phyloP scores from a whole-genome alignment of 495 filamentous ascomycete genomes.

The Penicillium diatomitis region DNA sequence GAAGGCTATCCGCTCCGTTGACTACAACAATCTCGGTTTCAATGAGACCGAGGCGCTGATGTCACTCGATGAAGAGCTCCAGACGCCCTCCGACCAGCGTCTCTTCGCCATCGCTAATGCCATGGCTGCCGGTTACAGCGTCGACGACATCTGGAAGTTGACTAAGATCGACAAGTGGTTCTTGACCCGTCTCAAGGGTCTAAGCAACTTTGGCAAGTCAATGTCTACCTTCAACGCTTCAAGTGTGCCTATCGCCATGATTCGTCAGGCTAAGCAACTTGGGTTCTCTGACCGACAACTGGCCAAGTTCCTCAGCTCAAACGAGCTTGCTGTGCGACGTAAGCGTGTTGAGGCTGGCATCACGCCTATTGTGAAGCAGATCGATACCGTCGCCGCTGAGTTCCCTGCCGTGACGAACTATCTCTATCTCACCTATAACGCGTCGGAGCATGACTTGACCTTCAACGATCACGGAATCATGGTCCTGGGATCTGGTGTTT shows the following conservation, averaged over 20 bases:
- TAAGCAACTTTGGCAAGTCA: conserved; percentile 76
- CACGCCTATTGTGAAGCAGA: conserved; percentile 87
- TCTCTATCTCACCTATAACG: conserved; percentile 94
- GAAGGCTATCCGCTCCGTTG: conserved; percentile 91
- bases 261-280: conserved; percentile 80
- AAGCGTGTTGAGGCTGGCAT: conserved; percentile 78
- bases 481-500: conserved; percentile 95
- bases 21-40: conserved; percentile 93
- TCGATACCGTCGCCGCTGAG: conserved; percentile 96
- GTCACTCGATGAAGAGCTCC: conserved; percentile 90
- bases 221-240: conserved; percentile 64
- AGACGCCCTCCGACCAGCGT: conserved; percentile 95
- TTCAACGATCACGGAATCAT: conserved; percentile 89
- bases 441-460: conserved; percentile 69
- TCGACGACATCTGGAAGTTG: conserved; percentile 95
- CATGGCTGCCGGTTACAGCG: conserved; percentile 86
- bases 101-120: conserved; percentile 97
- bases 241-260: conserved; percentile 52
- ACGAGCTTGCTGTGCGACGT: conserved; percentile 77
- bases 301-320: conserved; percentile 87
- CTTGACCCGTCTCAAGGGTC: conserved; percentile 75
- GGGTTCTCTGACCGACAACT: conserved; percentile 92
- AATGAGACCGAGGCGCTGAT: conserved; percentile 87
- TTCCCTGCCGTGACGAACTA: conserved; percentile 96
- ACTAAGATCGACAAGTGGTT: conserved; percentile 89